Evolutionary conservation across 2,329 filamentous ascomycete genomes (phyloP).

Genomic region (Sarocladiaceae sp.): DNA sequence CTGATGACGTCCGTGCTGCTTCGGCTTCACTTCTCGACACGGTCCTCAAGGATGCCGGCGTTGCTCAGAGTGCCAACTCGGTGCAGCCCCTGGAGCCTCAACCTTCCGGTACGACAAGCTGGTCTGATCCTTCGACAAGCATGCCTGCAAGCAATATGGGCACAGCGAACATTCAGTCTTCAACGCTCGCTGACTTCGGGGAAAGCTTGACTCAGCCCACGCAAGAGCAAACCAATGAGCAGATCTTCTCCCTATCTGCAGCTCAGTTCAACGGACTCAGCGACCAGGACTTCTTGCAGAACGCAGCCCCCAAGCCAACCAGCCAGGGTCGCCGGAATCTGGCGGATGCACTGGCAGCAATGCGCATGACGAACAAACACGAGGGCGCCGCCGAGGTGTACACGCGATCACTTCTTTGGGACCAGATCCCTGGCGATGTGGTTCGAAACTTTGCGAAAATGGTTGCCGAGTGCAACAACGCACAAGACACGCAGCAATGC

Average conservation of each 20-base stretch:
- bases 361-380: conserved; percentile 65
- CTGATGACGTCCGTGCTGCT: conserved; percentile 72
- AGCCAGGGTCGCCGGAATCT: conserved; percentile 67
- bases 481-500: conserved; percentile 35
- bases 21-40: conserved; percentile 73
- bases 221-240: conserved; percentile 80
- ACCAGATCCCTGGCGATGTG: conserved; percentile 86
- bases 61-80: conserved; percentile 35
- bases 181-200: conserved; percentile 60
- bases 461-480: conserved; percentile 66
- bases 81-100: conserved; percentile 43
- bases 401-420: conserved; percentile 87
- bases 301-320: conserved; percentile 36
- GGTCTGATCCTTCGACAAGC: conserved; percentile 34
- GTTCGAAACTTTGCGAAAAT: conserved; percentile 89
- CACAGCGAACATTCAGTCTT: conserved; percentile 36
- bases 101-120: conserved; percentile 41
- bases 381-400: conserved; percentile 76
- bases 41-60: conserved; percentile 74
- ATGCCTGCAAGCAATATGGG: conserved; percentile 34
- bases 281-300: conserved; percentile 61
- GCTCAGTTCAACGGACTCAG: conserved; percentile 79
- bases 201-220: conserved; percentile 67
- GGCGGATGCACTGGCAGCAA: conserved; percentile 71
- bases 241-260: conserved; percentile 78